Percentiles rank a stretch among this genome's conserved stretches.
Evolutionary conservation across 2,329 filamentous ascomycete genomes (phyloP).

Genomic region (Dactylonectria estremocensis): DNA sequence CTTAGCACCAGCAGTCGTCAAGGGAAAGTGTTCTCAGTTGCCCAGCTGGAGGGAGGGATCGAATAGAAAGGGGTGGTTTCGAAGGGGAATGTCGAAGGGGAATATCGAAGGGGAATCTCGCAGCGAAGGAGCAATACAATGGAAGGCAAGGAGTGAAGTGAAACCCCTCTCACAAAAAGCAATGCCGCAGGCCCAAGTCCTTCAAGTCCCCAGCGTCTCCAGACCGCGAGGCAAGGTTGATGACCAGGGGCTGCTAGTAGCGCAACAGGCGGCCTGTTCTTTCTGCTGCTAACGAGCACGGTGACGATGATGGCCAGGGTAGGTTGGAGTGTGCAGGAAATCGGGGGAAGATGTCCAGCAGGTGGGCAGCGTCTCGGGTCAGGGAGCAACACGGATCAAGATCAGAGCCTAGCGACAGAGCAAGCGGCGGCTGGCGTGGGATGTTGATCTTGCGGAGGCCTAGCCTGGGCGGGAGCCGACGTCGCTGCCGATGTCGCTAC

Average conservation of each 20-base stretch:
- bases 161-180: constrained; percentile 49
- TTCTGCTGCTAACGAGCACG: constrained; percentile 36
- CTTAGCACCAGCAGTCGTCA: constrained; percentile 37
- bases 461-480: constrained; percentile 30
- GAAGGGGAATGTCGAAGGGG: constrained; percentile 39
- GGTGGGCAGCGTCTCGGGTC: constrained; percentile 19
- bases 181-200: constrained; percentile 37
- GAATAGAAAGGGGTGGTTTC: constrained; percentile 43
- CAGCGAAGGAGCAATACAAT: constrained; percentile 41
- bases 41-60: constrained; percentile 27
- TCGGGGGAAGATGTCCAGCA: constrained; percentile 8
- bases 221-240: constrained; percentile 42
- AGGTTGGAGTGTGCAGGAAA: constrained; percentile 27
- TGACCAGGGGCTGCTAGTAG: constrained; percentile 42
- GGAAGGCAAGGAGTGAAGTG: constrained; percentile 46
- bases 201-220: constrained; percentile 28
- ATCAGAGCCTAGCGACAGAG: constrained; percentile 36
- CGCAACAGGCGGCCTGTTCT: constrained; percentile 39
- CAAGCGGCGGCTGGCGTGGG: constrained; percentile 29
- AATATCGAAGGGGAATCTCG: constrained; percentile 41
- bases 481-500: constrained; percentile 26
- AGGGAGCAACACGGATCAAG: constrained; percentile 43
- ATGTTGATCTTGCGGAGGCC: constrained; percentile 32
- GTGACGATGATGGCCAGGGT: constrained; percentile 45
- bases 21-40: constrained; percentile 29